phyloP scores from a whole-genome alignment of 257 asterid genomes.

The Solanum pennellii region DNA sequence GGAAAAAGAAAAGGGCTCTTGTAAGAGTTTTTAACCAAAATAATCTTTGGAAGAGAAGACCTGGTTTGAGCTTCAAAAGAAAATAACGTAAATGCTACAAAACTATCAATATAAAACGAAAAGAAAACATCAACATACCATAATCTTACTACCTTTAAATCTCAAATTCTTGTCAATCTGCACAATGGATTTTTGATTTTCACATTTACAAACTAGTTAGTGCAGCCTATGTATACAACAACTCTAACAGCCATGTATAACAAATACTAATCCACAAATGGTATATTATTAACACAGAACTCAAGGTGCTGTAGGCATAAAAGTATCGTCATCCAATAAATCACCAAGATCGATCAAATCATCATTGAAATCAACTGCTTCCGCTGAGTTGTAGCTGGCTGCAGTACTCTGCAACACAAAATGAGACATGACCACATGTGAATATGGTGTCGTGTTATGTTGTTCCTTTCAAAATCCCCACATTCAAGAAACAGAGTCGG shows the following conservation, averaged over 20 bases:
- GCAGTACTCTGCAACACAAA: constrained; percentile 44
- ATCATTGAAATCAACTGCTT: constrained; percentile 38
- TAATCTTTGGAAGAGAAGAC: background rate
- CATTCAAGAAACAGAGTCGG: background rate
- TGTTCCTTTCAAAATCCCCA: background rate
- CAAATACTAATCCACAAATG: background rate
- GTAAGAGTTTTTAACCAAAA: background rate
- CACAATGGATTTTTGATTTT: background rate
- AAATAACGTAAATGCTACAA: background rate
- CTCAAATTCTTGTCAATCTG: background rate
- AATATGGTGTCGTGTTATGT: background rate
- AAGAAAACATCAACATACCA: background rate
- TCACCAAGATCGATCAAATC: constrained; percentile 66
- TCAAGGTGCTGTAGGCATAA: constrained; percentile 30
- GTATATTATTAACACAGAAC: background rate
- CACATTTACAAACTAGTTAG: constrained; percentile 1
- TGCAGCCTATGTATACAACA: background rate
- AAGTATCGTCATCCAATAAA: constrained; percentile 56
- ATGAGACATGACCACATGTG: background rate
- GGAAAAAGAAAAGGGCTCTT: background rate
- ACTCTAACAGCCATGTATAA: background rate
- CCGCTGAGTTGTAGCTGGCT: constrained; percentile 33
- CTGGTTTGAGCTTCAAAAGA: background rate
- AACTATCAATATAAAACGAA: background rate
- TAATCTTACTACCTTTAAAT: background rate